A percentile compares a stretch with the other conserved stretches of the same genome.
phyloP scores from a whole-genome alignment of 345 rosid species.

The thale cress (Arabidopsis thaliana) region DNA sequence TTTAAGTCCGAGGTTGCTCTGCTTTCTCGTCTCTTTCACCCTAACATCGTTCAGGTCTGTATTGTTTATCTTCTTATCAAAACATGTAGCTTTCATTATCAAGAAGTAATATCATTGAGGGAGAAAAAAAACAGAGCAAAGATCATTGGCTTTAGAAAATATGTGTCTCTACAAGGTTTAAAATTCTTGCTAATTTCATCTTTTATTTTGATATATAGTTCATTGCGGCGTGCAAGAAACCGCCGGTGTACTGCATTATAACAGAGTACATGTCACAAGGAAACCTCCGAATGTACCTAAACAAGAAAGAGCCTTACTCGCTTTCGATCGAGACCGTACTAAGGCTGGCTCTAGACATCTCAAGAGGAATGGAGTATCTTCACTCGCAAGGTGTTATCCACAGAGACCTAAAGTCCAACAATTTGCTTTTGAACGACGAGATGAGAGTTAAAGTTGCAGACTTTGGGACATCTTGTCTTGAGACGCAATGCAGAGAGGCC shows the following conservation, averaged over 20 bases:
- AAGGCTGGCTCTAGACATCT: slow-evolving; percentile 92
- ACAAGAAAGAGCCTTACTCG: slow-evolving; percentile 96
- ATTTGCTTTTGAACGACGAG: slow-evolving; percentile 89
- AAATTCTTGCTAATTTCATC: not conserved
- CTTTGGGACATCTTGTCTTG: slow-evolving; percentile 94
- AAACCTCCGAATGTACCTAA: slow-evolving; percentile 94
- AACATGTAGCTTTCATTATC: slow-evolving; percentile 6
- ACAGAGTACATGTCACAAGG: slow-evolving; percentile 99
- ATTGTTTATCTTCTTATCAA: slow-evolving; percentile 2
- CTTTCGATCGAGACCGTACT: slow-evolving; percentile 87
- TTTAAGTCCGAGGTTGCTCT: slow-evolving; percentile 95
- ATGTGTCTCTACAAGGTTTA: not conserved
- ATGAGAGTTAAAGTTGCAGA: slow-evolving; percentile 98
- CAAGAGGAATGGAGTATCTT: slow-evolving; percentile 99
- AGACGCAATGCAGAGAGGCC: slow-evolving; percentile 84
- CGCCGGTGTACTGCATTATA: slow-evolving; percentile 96
- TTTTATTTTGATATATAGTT: slow-evolving; percentile 56
- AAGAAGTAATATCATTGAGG: not conserved
- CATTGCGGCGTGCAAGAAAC: slow-evolving; percentile 97
- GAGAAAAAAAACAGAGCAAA: slow-evolving; percentile 17
- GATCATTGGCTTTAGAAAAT: slow-evolving; percentile 7
- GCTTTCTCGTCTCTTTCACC: slow-evolving; percentile 95
- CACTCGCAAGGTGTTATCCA: slow-evolving; percentile 99
- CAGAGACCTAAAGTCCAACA: slow-evolving; percentile 92
- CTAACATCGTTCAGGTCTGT: slow-evolving; percentile 77